Evolutionary conservation across 164 flowering plant species (phyloP).

Genomic region (Aristolochia californica): DNA sequence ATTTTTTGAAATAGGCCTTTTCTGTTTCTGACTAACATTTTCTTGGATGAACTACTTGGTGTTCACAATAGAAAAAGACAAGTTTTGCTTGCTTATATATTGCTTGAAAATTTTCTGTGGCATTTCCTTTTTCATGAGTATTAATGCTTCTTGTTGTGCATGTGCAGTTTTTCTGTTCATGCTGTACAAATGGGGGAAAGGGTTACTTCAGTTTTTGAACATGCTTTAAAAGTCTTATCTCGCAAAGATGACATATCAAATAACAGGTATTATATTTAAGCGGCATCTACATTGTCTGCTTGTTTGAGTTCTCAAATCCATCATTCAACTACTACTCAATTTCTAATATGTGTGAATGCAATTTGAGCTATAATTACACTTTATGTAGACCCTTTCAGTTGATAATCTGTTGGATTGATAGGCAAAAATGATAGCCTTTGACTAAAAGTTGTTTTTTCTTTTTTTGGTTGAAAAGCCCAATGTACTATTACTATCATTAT

Average conservation of each 20-base stretch:
- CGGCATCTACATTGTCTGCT: neutral
- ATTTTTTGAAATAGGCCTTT: neutral
- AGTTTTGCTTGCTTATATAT: too few species aligned
- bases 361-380: neutral
- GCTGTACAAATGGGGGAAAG: constrained; percentile 89
- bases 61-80: too few species aligned
- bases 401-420: neutral
- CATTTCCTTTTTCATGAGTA: neutral
- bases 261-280: constrained; percentile 31
- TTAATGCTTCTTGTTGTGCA: neutral
- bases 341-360: neutral
- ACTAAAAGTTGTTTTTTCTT: too few species aligned
- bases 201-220: constrained; percentile 82
- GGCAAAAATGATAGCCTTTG: neutral
- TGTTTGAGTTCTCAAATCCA: neutral
- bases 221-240: constrained; percentile 58
- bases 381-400: too few species aligned
- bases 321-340: neutral
- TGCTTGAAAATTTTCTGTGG: neutral
- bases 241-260: constrained; percentile 61
- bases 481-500: too few species aligned
- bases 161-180: constrained; percentile 90
- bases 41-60: too few species aligned
- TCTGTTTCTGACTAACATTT: neutral
- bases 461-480: too few species aligned